A percentile compares a stretch with the other conserved stretches of the same genome.
These are phyloP conservation scores for Colletotrichum shisoi DNA, from an alignment of 2,329 filamentous ascomycete genomes.

Conservation along the genomic window DNA sequence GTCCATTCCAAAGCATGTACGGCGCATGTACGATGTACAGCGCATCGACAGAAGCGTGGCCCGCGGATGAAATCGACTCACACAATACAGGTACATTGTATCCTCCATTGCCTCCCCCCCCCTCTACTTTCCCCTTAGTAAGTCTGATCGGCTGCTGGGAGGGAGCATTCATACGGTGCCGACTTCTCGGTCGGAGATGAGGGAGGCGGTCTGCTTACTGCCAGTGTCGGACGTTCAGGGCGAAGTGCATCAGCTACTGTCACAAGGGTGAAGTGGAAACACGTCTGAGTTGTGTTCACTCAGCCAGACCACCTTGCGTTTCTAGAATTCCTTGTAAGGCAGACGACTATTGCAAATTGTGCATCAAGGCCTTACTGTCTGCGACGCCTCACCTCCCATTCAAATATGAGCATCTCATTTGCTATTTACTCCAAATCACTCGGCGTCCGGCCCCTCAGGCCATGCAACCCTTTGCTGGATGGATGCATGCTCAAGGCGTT, in stretches of 20 bases:
- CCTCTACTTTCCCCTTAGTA: too few species aligned
- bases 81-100: not conserved
- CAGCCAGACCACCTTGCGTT: slow-evolving; percentile 10
- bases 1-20: too few species aligned
- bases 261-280: slow-evolving; percentile 19
- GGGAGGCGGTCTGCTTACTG: not conserved
- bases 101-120: not conserved
- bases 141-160: not conserved
- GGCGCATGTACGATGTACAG: not conserved
- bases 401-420: not conserved
- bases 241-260: slow-evolving; percentile 25
- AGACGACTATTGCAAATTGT: slow-evolving; percentile 29
- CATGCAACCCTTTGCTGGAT: slow-evolving; percentile 4
- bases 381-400: slow-evolving; percentile 3
- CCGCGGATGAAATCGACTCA: not conserved
- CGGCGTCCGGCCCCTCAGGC: not conserved
- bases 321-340: not conserved
- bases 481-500: not conserved
- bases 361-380: slow-evolving; percentile 13
- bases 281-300: not conserved
- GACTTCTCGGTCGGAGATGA: not conserved
- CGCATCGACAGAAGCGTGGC: not conserved
- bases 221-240: slow-evolving; percentile 2
- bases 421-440: slow-evolving; percentile 1
- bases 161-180: not conserved